Base-by-base conservation (phyloP, 1,284 basidiomycete species). In the Malassezia yamatoensis region DNA sequence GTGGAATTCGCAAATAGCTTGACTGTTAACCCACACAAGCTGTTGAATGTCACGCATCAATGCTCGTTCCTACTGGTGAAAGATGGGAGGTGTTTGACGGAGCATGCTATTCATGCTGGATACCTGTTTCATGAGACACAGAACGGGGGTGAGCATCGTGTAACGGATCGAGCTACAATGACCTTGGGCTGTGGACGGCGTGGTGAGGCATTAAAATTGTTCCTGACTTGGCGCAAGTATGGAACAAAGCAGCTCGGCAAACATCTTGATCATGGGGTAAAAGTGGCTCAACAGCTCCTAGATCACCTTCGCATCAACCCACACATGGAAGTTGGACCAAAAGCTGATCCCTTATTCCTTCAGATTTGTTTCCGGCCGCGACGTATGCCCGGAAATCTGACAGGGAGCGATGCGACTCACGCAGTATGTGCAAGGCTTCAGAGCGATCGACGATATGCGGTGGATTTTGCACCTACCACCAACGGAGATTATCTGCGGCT, bases 11-110 rank as follows among this genome's bases (percentile, higher is more conserved):
- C 74, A 2, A 63, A 78, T 53, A 75, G 72, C 53, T 61, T 78
- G 51, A 72, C 75, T 12, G 65, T 77, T 56, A 77, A 74, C 42
- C 76, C 77, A 7, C 77, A 78, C 67, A 78, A 78, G 59, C 70
- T 77, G 57, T 64, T 78, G 41, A 74, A 70, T 24, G 70, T 75
- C 13, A 75, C 76, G 8, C 69, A 76, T 33, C 76, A 77, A 33
- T 77, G 75, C 58, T 75, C 74, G 10, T 77, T 77, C 65, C 49
- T 77, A 24, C 63, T 77, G 4, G 74, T 75, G 1, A 60, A 60
- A 8, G 53, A 74, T 53, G 66, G 73, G 53, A 54, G 60, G 56
- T 60, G 68, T 43, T 54, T 77, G 51, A 64, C 56, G 35, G 75
- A 74, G 9, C 75, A 76, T 61, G 68, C 72, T n/a, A 55, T 76